Evolutionary conservation across 306 rosid species (phyloP).

Genomic region (Castanospermum australe): DNA sequence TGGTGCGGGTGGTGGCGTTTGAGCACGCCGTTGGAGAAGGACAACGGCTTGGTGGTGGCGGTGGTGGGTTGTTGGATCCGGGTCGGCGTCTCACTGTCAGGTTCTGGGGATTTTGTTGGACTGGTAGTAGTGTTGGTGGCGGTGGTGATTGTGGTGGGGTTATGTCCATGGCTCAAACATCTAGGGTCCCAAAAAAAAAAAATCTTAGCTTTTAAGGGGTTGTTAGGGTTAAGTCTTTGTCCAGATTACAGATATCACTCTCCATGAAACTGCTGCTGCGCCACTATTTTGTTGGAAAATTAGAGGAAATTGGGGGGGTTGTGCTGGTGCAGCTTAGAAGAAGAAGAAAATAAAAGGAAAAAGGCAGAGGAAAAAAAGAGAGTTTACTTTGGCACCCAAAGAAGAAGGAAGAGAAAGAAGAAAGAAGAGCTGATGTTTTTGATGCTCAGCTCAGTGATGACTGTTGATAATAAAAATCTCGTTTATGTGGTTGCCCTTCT

Average conservation of each 20-base stretch:
- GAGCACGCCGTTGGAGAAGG: slow-evolving; percentile 80
- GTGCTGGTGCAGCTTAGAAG: neutral
- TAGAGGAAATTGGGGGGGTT: neutral
- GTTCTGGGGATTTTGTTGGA: slow-evolving; percentile 65
- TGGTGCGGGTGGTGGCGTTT: slow-evolving; percentile 59
- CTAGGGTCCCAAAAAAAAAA: slow-evolving; percentile 19
- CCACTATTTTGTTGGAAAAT: neutral
- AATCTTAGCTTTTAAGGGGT: slow-evolving; percentile 33
- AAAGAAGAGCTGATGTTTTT: slow-evolving; percentile 28
- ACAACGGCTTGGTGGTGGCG: slow-evolving; percentile 44
- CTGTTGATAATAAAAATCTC: slow-evolving; percentile 75
- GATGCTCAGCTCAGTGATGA: slow-evolving; percentile 56
- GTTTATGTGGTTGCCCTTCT: slow-evolving; percentile 85
- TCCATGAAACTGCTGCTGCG: slow-evolving; percentile 27
- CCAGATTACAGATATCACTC: slow-evolving; percentile 32
- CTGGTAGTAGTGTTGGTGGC: slow-evolving; percentile 13
- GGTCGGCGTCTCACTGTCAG: slow-evolving; percentile 65
- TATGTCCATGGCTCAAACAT: slow-evolving; percentile 67
- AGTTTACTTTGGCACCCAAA: slow-evolving; percentile 22
- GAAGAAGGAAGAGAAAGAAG: neutral
- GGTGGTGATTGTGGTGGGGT: slow-evolving; percentile 40
- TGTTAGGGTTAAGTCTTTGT: slow-evolving; percentile 39
- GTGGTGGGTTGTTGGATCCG: slow-evolving; percentile 29
- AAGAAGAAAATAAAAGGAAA: neutral
- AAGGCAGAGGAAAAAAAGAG: neutral